Evolutionary conservation across 148 eudicot species (phyloP), one percentile per base, ranked within the genome.

Genomic region (Spergularia bocconei): DNA sequence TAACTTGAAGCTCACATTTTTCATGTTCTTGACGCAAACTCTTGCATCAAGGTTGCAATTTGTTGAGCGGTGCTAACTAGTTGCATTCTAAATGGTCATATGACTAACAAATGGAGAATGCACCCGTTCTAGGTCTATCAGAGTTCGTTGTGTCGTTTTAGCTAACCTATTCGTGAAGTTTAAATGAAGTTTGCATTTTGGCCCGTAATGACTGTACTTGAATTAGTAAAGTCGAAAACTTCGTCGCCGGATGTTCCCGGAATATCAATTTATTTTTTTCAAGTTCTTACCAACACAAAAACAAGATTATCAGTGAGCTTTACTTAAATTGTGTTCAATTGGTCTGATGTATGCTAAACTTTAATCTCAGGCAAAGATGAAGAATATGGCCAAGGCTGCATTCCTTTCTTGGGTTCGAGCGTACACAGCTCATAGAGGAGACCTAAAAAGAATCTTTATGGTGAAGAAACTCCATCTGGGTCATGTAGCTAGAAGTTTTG

Each of bases 351-450:
- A 12, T 39, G 12, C 51, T 47, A 0, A 53, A 53, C 57, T 14
- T 56, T 62, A 2, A 33, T 76, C 56, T 51, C 82, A 95, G 98
- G 82, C 87, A 23, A 85, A 76, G 68, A 47, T 89, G 80, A 92
- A 82, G 79, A 87, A 82, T 64, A 70, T 92, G 84, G 98, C 93
- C 3, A 77, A 88, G 82, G 83, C 81, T 57, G 94, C 97, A 66
- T 96, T 96, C 78, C 85, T 90, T 73, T 91, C 99, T 0, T 96
- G 99, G 99, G 85, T 87, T 36, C 88, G 97, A 64, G 99, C 98
- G 60, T 96, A 96, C 82, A 89, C 92, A 38, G 96, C 97, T 39
- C 99, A 92, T 80, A 89, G 91, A 65, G 97, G 97, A 39, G 99
- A 92, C 56, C 88, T 96, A 19, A 96, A 89, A 78, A 75, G 86